phyloP scores from a whole-genome alignment of 139 green algal genomes.

The Chlamydomonas sp. region DNA sequence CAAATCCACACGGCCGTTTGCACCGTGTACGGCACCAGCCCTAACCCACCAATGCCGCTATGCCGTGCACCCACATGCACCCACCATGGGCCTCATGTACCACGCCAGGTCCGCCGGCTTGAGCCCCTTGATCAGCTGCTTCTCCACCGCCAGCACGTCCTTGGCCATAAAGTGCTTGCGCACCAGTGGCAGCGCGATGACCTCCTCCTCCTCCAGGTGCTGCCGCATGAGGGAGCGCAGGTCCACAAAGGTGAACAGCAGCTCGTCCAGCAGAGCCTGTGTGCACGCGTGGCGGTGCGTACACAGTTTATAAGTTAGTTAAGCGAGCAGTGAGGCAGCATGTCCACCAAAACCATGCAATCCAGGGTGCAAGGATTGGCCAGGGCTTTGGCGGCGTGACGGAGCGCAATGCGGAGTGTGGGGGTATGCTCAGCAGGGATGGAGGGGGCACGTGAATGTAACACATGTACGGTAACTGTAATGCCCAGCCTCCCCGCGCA shows the following conservation, averaged over 20 bases:
- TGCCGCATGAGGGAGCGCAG: constrained; percentile 8
- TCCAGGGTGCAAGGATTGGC: too few species aligned
- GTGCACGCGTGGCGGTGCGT: background rate
- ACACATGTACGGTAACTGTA: too few species aligned
- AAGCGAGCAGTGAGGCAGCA: too few species aligned
- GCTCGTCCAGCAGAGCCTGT: background rate
- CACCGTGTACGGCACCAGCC: too few species aligned
- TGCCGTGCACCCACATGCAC: background rate
- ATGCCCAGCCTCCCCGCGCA: background rate
- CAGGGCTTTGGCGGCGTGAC: too few species aligned
- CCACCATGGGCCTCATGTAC: constrained; percentile 5
- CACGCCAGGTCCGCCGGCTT: constrained; percentile 20
- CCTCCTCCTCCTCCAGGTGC: constrained; percentile 38
- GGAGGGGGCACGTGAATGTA: too few species aligned
- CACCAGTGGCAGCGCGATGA: constrained; percentile 20
- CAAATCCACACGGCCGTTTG: too few species aligned
- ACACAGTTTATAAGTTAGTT: too few species aligned
- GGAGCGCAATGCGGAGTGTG: too few species aligned
- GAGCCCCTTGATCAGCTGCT: background rate
- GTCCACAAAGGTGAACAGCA: background rate
- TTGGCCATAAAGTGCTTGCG: constrained; percentile 23
- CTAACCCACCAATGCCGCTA: too few species aligned
- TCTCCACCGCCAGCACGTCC: background rate
- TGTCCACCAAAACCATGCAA: too few species aligned
- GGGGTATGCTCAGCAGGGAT: too few species aligned